Evolutionary conservation across 2,329 filamentous ascomycete species (phyloP), one percentile per base, ranked within the genome.

Genomic region (Fragosphaeria purpurea): DNA sequence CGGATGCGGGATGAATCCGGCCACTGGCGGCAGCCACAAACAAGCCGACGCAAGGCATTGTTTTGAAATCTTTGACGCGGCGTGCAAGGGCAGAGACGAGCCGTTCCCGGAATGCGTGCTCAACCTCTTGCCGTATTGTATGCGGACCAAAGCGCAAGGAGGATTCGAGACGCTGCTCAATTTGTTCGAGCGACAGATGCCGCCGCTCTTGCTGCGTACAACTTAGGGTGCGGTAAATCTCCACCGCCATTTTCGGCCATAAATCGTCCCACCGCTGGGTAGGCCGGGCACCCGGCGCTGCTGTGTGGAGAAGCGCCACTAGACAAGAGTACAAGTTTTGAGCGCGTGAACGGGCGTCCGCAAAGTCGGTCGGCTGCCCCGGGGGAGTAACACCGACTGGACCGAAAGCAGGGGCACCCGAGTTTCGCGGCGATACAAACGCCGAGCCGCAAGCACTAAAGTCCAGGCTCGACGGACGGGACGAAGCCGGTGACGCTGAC

Each of bases 1-100:
- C 62, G 56, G 51, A 46, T 4, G 51, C 22, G 2, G 56, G 62
- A 33, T 63, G 62, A 32, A 70, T 58, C 7, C 75, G 74, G 51
- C 72, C 70, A 43, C 75, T 72, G 1, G 77, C 80, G 10, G 76
- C 77, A 13, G 73, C 69, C 6, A 76, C 70, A 61, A 80, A 81
- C 12, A 81, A 68, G 35, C 66, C 68, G 7, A 79, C 70, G 2
- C 74, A 75, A 0, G 74, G 73, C 11, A 80, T 66, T 6, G 67
- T 63, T 60, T 72, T 75, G 63, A 74, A 78, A 44, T 78, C 74
- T 50, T 68, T 70, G 10, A 80, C 75, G 4, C 74, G 70, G 40
- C 63, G 64, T 38, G 70, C 70, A 13, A 80, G 63, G 50, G 76
- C 74, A 4, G 64, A 58, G 46, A 78, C 63, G 10, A 81, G 61